Evolutionary conservation across 805 yeast species (phyloP), one percentile per base, ranked within the genome.

Genomic region (Metschnikowia similis): DNA sequence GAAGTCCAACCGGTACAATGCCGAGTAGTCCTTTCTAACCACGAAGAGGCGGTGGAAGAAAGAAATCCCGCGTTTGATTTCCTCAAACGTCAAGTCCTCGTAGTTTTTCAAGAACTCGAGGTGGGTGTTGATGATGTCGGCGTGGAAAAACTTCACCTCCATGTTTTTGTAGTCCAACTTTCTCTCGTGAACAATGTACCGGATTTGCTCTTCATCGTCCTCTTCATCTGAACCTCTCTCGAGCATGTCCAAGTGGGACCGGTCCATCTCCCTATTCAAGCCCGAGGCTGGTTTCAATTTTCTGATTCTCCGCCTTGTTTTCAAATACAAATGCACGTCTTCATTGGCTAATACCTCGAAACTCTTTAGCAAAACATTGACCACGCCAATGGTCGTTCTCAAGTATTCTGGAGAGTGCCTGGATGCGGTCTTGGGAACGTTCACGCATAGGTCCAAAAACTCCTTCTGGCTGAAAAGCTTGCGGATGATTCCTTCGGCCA

Each of bases 41-140:
- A 85, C 83, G 56, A 89, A 82, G 1, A 89, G 66, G 30, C 87
- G 72, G 60, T 87, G 89, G 60, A 90, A 82, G 60, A 80, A 92
- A 0, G 85, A 72, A 8, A 94, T 62, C 9, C 85, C 83, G 43
- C 77, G 75, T 56, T 82, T 83, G 41, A 92, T 68, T 44, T 83
- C 84, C 10, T 69, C 74, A 48, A 81, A 81, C 1, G 76, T 66
- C 34, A 91, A 65, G 50, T 89, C 96, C 45, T 70, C 72, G 62
- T 75, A 89, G 52, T 84, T 72, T 8, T 77, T 68, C 38, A 92
- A 71, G 50, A 78, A 81, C 45, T 76, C 77, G 48, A 87, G 78
- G 60, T 85, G 89, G 0, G 89, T 77, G 40, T 83, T 76, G 2
- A 92, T 79, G 1, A 84, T 80, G 0, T 74, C 71, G 30, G 84